Base-by-base conservation (phyloP, 139 green algal genomes). In the Chlorella sp. region DNA sequence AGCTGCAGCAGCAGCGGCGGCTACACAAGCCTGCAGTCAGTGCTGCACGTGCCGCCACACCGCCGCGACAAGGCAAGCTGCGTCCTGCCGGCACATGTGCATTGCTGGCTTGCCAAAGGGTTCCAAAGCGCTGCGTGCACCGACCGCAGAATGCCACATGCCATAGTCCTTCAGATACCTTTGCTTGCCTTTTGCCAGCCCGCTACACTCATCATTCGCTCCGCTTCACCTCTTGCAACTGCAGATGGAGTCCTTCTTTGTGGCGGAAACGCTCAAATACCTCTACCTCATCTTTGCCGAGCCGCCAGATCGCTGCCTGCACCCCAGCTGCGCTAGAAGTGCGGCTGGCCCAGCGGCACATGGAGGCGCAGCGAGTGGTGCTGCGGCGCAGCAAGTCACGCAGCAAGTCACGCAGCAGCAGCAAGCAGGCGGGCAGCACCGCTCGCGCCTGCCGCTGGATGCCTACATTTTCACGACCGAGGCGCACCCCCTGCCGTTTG, bases 231-330 rank as follows among this genome's bases (percentile, higher is more conserved):
- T 30, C 2, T 51, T 6, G 44, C 44, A 51, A 51, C 44, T n/a
- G 23, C 63, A 69, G 88, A 96, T 96, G 93, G 95, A 98, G 88
- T 93, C 86, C 7, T 98, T 98, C 84, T 98, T 89, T 74, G 84
- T 97, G 70, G 92, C 95, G 3, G 95, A 98, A 82, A 96, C 94
- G 1, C 88, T 98, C 20, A 98, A 98, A 87, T 98, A 98, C 86
- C 89, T 98, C 20, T 95, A 92, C 81, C 88, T 98, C 39, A 85
- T 96, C 23, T 97, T 98, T 74, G 88, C 79, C 0, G 94, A 95
- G 41, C 90, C 95, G 65, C 87, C 89, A 20, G 87, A 87, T 28
- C 80, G 86, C 32, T 89, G 86, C 80, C 81, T 89, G 60, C 69
- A 86, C 30, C 68, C 57, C 28, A 83, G 65, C 63, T 89, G 86